These are phyloP conservation scores for Verticillium nubilum DNA, from an alignment of 2,329 filamentous ascomycete genomes.

Conservation along the genomic window DNA sequence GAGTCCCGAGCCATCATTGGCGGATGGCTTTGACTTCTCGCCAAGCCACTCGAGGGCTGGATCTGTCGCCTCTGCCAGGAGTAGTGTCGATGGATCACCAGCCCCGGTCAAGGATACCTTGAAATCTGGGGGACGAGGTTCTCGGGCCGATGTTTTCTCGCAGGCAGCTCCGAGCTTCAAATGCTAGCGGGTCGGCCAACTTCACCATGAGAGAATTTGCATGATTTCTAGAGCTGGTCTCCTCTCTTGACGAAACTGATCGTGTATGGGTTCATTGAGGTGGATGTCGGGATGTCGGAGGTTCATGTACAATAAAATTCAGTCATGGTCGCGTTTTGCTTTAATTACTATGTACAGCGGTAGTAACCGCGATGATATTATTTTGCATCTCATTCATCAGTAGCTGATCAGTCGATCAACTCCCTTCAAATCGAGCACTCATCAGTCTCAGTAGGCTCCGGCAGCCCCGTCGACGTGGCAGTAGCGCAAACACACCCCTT, in stretches of 20 bases:
- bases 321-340: too few relatives aligned
- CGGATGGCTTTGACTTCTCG: neutral
- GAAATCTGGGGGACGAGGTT: neutral
- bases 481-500: constrained; percentile 36
- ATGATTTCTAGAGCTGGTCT: too few relatives aligned
- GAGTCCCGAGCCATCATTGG: neutral
- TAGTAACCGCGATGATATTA: too few relatives aligned
- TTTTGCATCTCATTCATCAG: too few relatives aligned
- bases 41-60: neutral
- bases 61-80: neutral
- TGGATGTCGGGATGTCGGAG: too few relatives aligned
- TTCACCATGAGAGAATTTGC: too few relatives aligned
- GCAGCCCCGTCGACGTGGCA: constrained; percentile 6
- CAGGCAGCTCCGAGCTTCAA: neutral
- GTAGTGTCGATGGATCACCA: neutral
- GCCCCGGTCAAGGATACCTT: neutral
- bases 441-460: constrained; percentile 5
- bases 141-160: neutral
- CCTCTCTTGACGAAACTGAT: too few relatives aligned
- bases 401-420: neutral
- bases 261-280: too few relatives aligned
- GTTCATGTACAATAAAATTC: too few relatives aligned
- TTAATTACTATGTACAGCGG: too few relatives aligned
- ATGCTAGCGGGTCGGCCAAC: neutral
- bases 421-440: neutral